Evolutionary conservation across 345 rosid species (phyloP), one percentile per base, ranked within the genome.

Genomic region (Gossypium stocksii): DNA sequence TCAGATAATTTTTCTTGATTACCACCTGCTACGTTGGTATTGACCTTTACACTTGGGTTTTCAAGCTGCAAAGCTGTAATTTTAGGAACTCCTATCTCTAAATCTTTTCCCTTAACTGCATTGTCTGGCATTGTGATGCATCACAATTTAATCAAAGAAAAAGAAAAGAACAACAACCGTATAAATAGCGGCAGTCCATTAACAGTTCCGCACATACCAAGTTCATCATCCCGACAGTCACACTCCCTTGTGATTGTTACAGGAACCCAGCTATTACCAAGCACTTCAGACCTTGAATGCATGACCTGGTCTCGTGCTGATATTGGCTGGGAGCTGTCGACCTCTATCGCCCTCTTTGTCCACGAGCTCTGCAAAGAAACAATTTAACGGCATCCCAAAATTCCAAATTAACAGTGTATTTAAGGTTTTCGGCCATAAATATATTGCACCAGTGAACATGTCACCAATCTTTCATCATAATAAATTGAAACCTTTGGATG

Each of bases 351-450:
- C 73, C 75, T 80, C 67, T 77, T 80, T 9, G 85, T 87, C 84
- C 87, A 83, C 46, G 84, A 87, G 80, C 84, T 85, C 85, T 87
- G 78, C 71, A 76, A 73, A 71, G 16, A 56, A 22, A 79, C 61
- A 77, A 67, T 38, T 46, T 44, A 48, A 74, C 60, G 54, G 48
- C 77, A 19, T 58, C 14, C 23, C 54, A 74, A 45, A 22, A 45
- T 22, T 66, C 71, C 19, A 66, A 22, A 70, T 66, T 3, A 25
- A 19, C 60, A 48, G 5, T 43, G 51, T 41, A n/a, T 63, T 51
- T 15, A 25, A 63, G 71, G 58, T 43, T 63, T 23, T 38, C 2
- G 2, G 17, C 70, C 52, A 20, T 65, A 20, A 66, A 44, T 44
- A 44, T 66, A 48, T 34, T 34, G 23, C 41, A 12, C 48, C 41